Evolutionary conservation across 768 basidiomycete species (phyloP), one percentile per base, ranked within the genome.

Genomic region (Symmetrospora coprosmae): DNA sequence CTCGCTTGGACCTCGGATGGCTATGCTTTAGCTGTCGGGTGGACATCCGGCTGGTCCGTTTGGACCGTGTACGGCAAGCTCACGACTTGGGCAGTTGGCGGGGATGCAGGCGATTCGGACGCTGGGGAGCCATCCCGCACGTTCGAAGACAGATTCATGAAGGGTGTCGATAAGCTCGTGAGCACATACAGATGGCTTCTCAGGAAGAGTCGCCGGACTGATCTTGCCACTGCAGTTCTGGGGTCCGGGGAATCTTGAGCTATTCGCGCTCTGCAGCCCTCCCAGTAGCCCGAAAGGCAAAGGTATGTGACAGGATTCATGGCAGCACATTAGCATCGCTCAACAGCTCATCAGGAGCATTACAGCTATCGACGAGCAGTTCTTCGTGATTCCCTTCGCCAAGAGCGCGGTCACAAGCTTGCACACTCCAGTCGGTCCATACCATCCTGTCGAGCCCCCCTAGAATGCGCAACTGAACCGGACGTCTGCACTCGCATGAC

Each of bases 371-470:
- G 68, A 69, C 59, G 82, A 80, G 9, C 86, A 91, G 69, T 71
- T 94, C 7, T 91, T 87, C 70, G 76, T 81, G 13, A 76, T 96
- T 19, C 87, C 92, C 2, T 94, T 97, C 70, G 90, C 89, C 5
- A 94, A 92, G 75, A 92, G 88, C 69, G 87, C 90, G 1, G 84
- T 87, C 3, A 86, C 89, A 14, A 83, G 83, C 5, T 87, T 92
- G 69, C 87, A 91, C 68, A 82, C 86, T 35, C 92, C 91, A 5
- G 90, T 89, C 69, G 64, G 83, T 75, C 21, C 16, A 41, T 25
- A 13, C 11, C 38, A 51, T 13, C 31, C 23, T 30, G 11, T 38
- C 23, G 28, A 33, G 34, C 13, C 28, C 34, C 38, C 0, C 4
- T 56, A 41, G 64, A 49, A 25, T 34, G 28, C n/a, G 58, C 19